These are phyloP conservation scores for Sporopachydermia quercuum DNA, from an alignment of 805 yeast genomes.

Conservation along the genomic window DNA sequence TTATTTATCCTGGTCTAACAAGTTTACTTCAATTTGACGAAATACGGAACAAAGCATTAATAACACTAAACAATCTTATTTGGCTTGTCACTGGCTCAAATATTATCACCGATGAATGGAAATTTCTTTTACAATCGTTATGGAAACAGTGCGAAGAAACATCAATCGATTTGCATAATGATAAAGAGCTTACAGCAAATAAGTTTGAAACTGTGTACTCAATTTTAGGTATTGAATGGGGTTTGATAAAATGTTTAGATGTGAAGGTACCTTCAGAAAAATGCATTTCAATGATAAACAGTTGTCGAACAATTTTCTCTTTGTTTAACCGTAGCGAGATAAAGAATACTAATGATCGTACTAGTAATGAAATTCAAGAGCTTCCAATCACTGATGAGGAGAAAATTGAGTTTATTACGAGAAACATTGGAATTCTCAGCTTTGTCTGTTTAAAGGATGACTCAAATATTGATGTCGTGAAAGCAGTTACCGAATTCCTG, in stretches of 20 bases:
- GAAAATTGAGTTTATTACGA: constrained; percentile 24
- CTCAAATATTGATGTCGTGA: constrained; percentile 26
- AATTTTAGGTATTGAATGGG: constrained; percentile 31
- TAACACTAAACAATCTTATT: constrained; percentile 56
- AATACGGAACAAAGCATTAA: constrained; percentile 31
- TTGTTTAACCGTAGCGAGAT: no score
- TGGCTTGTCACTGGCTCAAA: constrained; percentile 35
- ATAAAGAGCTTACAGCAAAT: constrained; percentile 5
- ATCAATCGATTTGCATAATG: not conserved
- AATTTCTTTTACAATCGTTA: constrained; percentile 12
- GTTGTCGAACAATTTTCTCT: constrained; percentile 9
- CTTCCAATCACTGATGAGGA: constrained; percentile 14
- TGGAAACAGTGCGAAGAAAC: constrained; percentile 10
- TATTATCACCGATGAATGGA: constrained; percentile 25
- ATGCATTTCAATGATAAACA: not conserved
- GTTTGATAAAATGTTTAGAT: constrained; percentile 19
- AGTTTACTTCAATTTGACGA: constrained; percentile 27
- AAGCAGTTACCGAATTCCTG: constrained; percentile 30
- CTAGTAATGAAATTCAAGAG: constrained; percentile 8
- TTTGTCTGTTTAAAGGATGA: constrained; percentile 32
- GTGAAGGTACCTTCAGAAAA: constrained; percentile 9
- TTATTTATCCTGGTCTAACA: constrained; percentile 18
- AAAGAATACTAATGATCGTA: no score
- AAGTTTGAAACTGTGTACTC: constrained; percentile 14
- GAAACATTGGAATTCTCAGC: constrained; percentile 39